A percentile compares a stretch with the other conserved stretches of the same genome.
phyloP scores from a whole-genome alignment of 106 monocot genomes.

The Cymbidium sinense region DNA sequence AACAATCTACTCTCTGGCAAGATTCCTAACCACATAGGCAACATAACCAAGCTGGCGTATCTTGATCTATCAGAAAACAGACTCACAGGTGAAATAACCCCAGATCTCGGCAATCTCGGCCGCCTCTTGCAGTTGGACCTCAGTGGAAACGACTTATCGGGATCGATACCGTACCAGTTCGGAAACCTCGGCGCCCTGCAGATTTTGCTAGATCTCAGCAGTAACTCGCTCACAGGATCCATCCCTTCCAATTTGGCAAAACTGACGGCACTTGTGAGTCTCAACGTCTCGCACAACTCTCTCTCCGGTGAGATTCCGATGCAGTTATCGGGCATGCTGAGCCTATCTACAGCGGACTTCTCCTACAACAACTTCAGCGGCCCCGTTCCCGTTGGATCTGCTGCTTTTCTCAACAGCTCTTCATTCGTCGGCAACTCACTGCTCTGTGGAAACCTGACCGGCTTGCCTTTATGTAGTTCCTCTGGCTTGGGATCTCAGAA shows the following conservation, averaged over 20 bases:
- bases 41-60: constrained; percentile 46
- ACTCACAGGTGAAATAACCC: constrained; percentile 58
- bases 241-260: constrained; percentile 61
- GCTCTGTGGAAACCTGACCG: constrained; percentile 57
- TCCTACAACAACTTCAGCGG: constrained; percentile 70
- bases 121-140: constrained; percentile 69
- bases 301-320: constrained; percentile 56
- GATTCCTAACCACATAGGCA: constrained; percentile 52
- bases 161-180: constrained; percentile 48
- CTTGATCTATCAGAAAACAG: constrained; percentile 62
- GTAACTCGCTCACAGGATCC: constrained; percentile 59
- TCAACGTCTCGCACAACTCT: constrained; percentile 66
- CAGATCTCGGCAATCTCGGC: constrained; percentile 38
- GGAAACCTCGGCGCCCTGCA: constrained; percentile 55
- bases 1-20: constrained; percentile 49
- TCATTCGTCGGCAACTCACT: constrained; percentile 34
- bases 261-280: constrained; percentile 44
- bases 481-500: constrained; percentile 1
- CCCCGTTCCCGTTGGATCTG: constrained; percentile 33
- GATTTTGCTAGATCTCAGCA: constrained; percentile 69
- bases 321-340: constrained; percentile 44
- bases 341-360: constrained; percentile 59
- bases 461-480: constrained; percentile 31
- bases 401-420: constrained; percentile 31
- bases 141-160: constrained; percentile 60